Conservation (phyloP, 78 protist genomes). For the Dictyostelium brefeldianum region DNA sequence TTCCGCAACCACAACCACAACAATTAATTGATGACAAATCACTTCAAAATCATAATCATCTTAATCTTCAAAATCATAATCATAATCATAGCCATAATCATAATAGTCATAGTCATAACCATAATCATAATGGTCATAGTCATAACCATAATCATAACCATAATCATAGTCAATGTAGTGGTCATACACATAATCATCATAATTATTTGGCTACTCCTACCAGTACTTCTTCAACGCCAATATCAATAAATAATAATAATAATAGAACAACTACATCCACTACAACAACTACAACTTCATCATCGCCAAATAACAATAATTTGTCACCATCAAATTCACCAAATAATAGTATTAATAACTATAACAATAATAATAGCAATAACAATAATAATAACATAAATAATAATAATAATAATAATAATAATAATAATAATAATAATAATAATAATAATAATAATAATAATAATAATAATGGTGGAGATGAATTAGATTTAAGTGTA, state of each 20-base stretch:
- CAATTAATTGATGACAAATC: not conserved
- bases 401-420: constrained; percentile 7
- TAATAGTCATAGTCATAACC: not conserved
- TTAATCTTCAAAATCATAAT: too few relatives aligned
- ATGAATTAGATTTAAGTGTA: not conserved
- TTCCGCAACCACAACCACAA: not conserved
- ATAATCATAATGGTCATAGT: not conserved
- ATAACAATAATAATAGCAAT: not conserved
- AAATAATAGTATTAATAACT: not conserved
- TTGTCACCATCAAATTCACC: not conserved
- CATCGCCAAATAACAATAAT: too few relatives aligned
- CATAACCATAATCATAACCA: not conserved
- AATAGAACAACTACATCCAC: not conserved
- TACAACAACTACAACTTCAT: not conserved
- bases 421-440: not conserved
- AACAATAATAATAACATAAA: not conserved
- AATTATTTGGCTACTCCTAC: too few relatives aligned
- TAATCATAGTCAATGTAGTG: not conserved
- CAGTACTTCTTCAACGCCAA: too few relatives aligned
- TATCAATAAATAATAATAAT: too few relatives aligned
- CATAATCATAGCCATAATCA: not conserved
- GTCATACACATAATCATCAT: too few relatives aligned
- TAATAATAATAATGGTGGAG: not conserved
- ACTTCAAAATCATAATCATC: not conserved
- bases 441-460: not conserved